Evolutionary conservation across 2,329 filamentous ascomycete species (phyloP).

Genomic region (Dactylellina leptospora): DNA sequence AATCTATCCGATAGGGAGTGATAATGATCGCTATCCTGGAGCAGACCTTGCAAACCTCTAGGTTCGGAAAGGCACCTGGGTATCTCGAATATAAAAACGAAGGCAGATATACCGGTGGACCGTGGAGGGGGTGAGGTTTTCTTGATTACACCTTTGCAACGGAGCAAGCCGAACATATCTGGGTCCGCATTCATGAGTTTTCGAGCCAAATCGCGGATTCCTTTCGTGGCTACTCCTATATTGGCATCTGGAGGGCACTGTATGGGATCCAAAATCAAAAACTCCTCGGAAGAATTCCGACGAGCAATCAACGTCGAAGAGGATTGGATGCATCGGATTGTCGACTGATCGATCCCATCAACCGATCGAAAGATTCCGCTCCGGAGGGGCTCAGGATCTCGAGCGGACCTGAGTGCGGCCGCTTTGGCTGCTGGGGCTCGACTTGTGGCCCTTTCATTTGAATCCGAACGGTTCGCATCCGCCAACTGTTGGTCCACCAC

Average conservation of each 20-base stretch:
- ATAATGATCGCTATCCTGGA: constrained; percentile 5
- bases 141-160: constrained; percentile 55
- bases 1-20: constrained; percentile 58
- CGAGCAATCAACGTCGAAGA: constrained; percentile 25
- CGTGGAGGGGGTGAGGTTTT: constrained; percentile 12
- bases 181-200: constrained; percentile 56
- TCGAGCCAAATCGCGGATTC: constrained; percentile 47
- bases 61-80: constrained; percentile 47
- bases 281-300: constrained; percentile 9
- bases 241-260: constrained; percentile 22
- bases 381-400: neutral
- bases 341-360: constrained; percentile 19
- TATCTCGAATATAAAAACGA: constrained; percentile 34
- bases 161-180: constrained; percentile 54
- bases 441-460: constrained; percentile 17
- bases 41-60: constrained; percentile 4
- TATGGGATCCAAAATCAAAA: constrained; percentile 14
- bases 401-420: constrained; percentile 18
- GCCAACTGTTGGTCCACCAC: constrained; percentile 57
- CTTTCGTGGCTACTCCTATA: constrained; percentile 49
- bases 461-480: constrained; percentile 19
- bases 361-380: constrained; percentile 9
- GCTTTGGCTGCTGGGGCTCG: constrained; percentile 2
- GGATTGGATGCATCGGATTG: constrained; percentile 14
- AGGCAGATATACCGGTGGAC: neutral